phyloP scores from a whole-genome alignment of 306 rosid genomes.

The Vigna radiata region DNA sequence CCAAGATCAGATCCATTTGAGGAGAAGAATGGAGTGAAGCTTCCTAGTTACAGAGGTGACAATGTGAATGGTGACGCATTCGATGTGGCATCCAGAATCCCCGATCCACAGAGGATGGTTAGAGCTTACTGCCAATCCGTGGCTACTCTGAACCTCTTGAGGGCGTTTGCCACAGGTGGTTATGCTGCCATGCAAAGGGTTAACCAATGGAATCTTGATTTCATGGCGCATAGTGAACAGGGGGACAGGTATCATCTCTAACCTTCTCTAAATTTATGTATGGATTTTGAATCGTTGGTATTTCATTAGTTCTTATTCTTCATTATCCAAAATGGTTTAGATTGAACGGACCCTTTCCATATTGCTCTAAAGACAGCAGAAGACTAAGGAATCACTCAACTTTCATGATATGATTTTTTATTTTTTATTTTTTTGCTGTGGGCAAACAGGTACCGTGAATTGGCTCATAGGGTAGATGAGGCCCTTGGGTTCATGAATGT shows the following conservation, averaged over 20 bases:
- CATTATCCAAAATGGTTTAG: neutral
- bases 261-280: conserved; percentile 9
- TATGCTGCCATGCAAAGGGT: conserved; percentile 65
- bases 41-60: conserved; percentile 65
- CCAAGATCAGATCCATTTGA: conserved; percentile 60
- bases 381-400: conserved; percentile 27
- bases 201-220: conserved; percentile 53
- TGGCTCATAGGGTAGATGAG: conserved; percentile 65
- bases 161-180: conserved; percentile 63
- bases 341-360: conserved; percentile 7
- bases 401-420: neutral
- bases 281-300: neutral
- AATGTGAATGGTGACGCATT: conserved; percentile 60
- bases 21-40: conserved; percentile 56
- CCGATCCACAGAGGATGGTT: conserved; percentile 62
- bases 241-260: conserved; percentile 43
- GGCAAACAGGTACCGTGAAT: conserved; percentile 53
- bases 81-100: conserved; percentile 50
- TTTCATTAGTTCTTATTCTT: conserved; percentile 9
- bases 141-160: conserved; percentile 56
- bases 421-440: conserved; percentile 2
- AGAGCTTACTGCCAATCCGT: conserved; percentile 64
- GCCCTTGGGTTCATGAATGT: conserved; percentile 62
- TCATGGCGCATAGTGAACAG: conserved; percentile 55
- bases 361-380: conserved; percentile 19